Conservation (phyloP, 176 grass and related monocot species). For the Hyparrhenia diplandra region DNA sequence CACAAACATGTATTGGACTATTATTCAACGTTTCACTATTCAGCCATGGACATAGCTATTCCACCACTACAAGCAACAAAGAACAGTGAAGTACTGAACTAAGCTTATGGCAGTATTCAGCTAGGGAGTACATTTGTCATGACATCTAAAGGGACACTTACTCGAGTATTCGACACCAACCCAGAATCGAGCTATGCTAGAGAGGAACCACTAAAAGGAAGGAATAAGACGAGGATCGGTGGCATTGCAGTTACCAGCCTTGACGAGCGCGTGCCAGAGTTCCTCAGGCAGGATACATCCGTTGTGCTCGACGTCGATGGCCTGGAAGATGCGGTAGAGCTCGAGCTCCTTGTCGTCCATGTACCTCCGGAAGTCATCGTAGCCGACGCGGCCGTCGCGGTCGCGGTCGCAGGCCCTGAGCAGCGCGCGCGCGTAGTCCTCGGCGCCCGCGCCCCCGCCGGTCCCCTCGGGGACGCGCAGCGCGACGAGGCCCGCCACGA, state of each 20-base stretch:
- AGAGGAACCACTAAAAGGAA: not conserved
- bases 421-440: slow-evolving; percentile 68
- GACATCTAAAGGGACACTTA: not conserved
- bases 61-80: not conserved
- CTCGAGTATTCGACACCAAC: not conserved
- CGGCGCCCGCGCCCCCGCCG: not conserved
- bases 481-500: slow-evolving; percentile 52
- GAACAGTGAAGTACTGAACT: not conserved
- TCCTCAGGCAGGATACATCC: slow-evolving; percentile 89
- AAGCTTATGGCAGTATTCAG: not conserved
- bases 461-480: slow-evolving; percentile 43
- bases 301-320: slow-evolving; percentile 92
- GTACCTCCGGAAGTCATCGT: slow-evolving; percentile 71
- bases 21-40: not conserved
- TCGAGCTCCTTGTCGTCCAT: slow-evolving; percentile 92
- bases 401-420: slow-evolving; percentile 66
- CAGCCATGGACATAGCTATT: not conserved
- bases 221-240: not conserved
- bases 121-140: not conserved
- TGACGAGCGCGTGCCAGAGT: slow-evolving; percentile 78
- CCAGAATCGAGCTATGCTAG: not conserved
- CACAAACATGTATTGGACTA: not conserved
- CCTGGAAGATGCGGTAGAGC: slow-evolving; percentile 85
- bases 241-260: slow-evolving; percentile 65
- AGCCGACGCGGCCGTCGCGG: slow-evolving; percentile 66